A percentile compares a stretch with the other conserved stretches of the same genome.
phyloP scores from a whole-genome alignment of 106 monocot species.

The Allium sativum region DNA sequence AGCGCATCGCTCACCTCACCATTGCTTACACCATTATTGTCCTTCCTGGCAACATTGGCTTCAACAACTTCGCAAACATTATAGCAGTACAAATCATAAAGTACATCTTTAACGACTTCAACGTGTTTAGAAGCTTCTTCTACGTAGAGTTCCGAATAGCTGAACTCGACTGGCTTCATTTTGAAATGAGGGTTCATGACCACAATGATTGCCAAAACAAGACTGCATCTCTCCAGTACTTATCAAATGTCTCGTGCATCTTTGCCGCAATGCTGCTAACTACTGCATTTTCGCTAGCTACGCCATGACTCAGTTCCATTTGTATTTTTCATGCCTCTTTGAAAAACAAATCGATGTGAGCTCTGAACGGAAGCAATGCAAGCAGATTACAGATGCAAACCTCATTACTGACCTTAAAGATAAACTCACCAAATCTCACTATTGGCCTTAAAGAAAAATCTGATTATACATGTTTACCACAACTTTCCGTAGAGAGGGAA shows the following conservation, averaged over 20 bases:
- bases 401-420: no score
- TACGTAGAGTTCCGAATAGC: constrained; percentile 75
- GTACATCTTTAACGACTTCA: constrained; percentile 54
- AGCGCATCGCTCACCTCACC: constrained; percentile 33
- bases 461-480: no score
- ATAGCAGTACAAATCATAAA: constrained; percentile 69
- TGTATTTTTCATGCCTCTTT: constrained; percentile 94
- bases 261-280: constrained; percentile 42
- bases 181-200: constrained; percentile 98
- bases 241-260: constrained; percentile 92
- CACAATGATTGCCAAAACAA: constrained; percentile 75
- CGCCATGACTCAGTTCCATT: constrained; percentile 42
- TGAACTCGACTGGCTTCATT: constrained; percentile 91
- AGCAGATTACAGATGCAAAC: no score
- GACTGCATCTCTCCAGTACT: constrained; percentile 92
- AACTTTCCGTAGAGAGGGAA: no score
- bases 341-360: constrained; percentile 80
- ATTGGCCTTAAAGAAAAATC: no score
- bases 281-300: constrained; percentile 28
- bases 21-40: constrained; percentile 9
- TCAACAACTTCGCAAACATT: constrained; percentile 43
- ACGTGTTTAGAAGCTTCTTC: constrained; percentile 62
- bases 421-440: no score
- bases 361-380: no score
- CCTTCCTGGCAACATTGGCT: constrained; percentile 25